These are phyloP conservation scores for Starmerella floris DNA, from an alignment of 805 yeast genomes.

Conservation along the genomic window DNA sequence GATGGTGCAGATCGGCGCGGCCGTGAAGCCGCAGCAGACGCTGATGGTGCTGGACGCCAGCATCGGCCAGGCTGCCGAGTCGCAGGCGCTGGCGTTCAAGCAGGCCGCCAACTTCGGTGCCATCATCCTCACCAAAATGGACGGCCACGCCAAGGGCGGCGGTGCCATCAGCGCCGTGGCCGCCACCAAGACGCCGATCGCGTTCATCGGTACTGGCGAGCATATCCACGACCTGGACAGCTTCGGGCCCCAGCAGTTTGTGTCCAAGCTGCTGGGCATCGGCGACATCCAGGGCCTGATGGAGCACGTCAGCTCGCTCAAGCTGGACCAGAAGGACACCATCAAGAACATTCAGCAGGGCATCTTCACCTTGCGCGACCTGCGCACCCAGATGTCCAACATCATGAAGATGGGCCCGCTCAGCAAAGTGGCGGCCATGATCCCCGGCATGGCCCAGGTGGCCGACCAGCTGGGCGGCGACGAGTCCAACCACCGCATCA, in stretches of 20 bases:
- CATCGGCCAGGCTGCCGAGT: constrained; percentile 96
- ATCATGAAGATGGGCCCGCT: constrained; percentile 95
- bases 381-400: constrained; percentile 89
- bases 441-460: constrained; percentile 79
- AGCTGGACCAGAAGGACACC: constrained; percentile 71
- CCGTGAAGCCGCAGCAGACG: constrained; percentile 87
- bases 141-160: constrained; percentile 98
- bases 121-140: constrained; percentile 88
- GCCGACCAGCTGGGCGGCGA: constrained; percentile 84
- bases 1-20: constrained; percentile 83
- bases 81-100: constrained; percentile 87
- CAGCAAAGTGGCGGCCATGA: constrained; percentile 86
- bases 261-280: constrained; percentile 84
- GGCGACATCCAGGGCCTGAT: constrained; percentile 89
- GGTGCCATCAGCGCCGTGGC: constrained; percentile 99
- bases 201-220: constrained; percentile 96
- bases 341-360: constrained; percentile 91
- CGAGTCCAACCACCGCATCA: constrained; percentile 71
- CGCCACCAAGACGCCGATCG: constrained; percentile 87
- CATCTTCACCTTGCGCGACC: constrained; percentile 77
- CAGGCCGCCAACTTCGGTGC: constrained; percentile 90
- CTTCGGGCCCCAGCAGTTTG: constrained; percentile 77
- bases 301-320: constrained; percentile 83
- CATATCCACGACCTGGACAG: constrained; percentile 87
- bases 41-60: constrained; percentile 96